Conservation (phyloP, 108 stramenopile genomes). For the Pseudonitzschia multiseries region DNA sequence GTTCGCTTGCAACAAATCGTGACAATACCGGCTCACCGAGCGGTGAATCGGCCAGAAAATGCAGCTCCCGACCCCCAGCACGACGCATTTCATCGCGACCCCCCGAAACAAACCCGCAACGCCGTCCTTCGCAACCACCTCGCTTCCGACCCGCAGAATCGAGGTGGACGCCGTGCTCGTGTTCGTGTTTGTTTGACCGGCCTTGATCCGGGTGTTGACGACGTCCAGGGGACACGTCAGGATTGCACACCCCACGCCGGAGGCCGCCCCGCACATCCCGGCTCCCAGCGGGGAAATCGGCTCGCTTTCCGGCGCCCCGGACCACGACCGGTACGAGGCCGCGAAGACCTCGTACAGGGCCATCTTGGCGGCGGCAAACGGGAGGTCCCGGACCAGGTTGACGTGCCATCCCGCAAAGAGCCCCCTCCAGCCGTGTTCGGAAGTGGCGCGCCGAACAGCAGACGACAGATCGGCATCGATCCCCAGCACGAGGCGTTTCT, state of each 20-base stretch:
- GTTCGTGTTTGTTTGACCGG: not conserved
- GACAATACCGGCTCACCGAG: slow-evolving; percentile 9
- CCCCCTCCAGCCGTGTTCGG: slow-evolving; percentile 16
- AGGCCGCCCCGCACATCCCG: slow-evolving; percentile 23
- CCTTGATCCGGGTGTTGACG: slow-evolving; percentile 33
- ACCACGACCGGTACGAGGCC: slow-evolving; percentile 1
- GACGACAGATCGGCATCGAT: slow-evolving; percentile 16
- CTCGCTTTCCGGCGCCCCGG: not conserved
- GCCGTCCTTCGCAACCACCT: slow-evolving; percentile 21
- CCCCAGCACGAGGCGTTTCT: slow-evolving; percentile 37
- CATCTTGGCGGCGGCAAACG: slow-evolving; percentile 34
- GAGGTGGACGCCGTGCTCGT: slow-evolving; percentile 23
- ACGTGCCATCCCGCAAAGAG: slow-evolving; percentile 41
- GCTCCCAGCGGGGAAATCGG: slow-evolving; percentile 13
- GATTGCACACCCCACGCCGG: slow-evolving; percentile 29
- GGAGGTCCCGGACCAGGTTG: slow-evolving; percentile 31
- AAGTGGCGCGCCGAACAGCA: slow-evolving; percentile 9
- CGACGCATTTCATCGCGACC: slow-evolving; percentile 21
- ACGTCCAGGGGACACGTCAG: slow-evolving; percentile 34
- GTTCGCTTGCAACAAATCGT: too few species aligned
- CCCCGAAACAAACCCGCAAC: slow-evolving; percentile 29
- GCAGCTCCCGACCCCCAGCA: slow-evolving; percentile 24
- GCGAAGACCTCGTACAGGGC: slow-evolving; percentile 30
- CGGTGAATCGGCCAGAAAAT: slow-evolving; percentile 40
- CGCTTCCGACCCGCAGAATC: slow-evolving; percentile 1